Base-by-base conservation (phyloP, 169 alveolate genomes). In the Plasmodium gonderi region DNA sequence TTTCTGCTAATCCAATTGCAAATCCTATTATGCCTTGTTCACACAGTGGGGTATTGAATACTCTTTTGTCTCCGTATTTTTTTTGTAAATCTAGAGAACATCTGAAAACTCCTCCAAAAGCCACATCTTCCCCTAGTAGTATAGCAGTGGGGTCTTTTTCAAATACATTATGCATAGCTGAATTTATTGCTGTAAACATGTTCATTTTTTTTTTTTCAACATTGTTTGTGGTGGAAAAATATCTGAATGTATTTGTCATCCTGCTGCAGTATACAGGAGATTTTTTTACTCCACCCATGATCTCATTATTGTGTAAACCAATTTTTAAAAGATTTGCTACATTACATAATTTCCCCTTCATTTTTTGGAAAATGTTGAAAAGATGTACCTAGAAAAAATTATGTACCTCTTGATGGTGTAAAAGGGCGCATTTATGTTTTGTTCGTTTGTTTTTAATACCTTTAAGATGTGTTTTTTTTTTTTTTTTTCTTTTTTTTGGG, bases 51-150 rank as follows among this genome's bases (percentile, higher is more conserved):
- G 99, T 97, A 95, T 97, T 98, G 96, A 97, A 97, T 12, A 98
- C 99, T 80, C 99, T 96, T 17, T 96, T 96, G 17, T 95, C 95
- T 4, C 99, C 99, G 91, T 97, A 98, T 81, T 98, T 97, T 51
- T 98, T 99, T 75, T 96, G 94, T 65, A 98, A 94, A 33, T 98
- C 99, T 64, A 97, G 97, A 20, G 99, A 97, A 95, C 99, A 97
- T 72, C 99, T 97, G 95, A 98, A 98, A 6, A 98, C 99, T 0
- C 99, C 99, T n/a, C 99, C 99, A 91, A 98, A 98, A 23, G 99
- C 99, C 42, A 98, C 99, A 93, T 98, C 99, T 93, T 98, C 99
- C 69, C 99, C 99, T 93, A 98, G 98, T 36, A 98, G 94, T 76
- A 96, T 79, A 5, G 98, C 93, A n/a, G 95, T 95, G 36, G 98